Percentiles rank a stretch among this genome's conserved stretches.
These are phyloP conservation scores for Saccharomyces paradoxus DNA, from an alignment of 805 yeast species.

Conservation along the genomic window DNA sequence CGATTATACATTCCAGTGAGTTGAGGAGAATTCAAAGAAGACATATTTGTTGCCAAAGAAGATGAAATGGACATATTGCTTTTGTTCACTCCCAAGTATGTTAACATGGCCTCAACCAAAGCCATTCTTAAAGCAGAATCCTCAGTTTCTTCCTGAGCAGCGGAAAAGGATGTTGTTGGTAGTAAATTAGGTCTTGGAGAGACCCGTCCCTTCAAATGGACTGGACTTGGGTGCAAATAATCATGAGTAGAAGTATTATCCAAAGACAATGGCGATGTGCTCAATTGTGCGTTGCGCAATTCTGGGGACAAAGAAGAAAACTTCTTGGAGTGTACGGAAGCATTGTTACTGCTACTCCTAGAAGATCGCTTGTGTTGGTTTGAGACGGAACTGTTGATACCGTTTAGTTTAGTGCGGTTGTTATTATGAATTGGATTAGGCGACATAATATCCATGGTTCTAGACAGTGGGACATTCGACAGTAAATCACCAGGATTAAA, in stretches of 20 bases:
- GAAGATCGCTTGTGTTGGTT: neutral
- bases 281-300: neutral
- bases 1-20: neutral
- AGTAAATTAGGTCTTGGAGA: conserved; percentile 11
- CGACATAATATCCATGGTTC: conserved; percentile 17
- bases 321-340: neutral
- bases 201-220: neutral
- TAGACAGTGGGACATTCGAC: conserved; percentile 67
- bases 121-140: conserved; percentile 57
- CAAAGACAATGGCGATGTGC: neutral
- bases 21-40: neutral
- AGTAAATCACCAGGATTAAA: conserved; percentile 80
- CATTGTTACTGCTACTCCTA: neutral
- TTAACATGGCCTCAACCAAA: conserved; percentile 62
- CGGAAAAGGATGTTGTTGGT: conserved; percentile 32
- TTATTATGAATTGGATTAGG: neutral
- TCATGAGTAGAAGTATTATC: neutral
- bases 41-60: neutral
- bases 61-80: conserved; percentile 24
- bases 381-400: neutral
- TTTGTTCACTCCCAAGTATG: conserved; percentile 53
- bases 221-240: neutral
- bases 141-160: conserved; percentile 64
- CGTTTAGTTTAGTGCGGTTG: neutral
- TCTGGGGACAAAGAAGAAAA: neutral